Percentiles rank a stretch among this genome's conserved stretches.
These are phyloP conservation scores for Candida quercuum DNA, from an alignment of 805 yeast species.

Conservation along the genomic window DNA sequence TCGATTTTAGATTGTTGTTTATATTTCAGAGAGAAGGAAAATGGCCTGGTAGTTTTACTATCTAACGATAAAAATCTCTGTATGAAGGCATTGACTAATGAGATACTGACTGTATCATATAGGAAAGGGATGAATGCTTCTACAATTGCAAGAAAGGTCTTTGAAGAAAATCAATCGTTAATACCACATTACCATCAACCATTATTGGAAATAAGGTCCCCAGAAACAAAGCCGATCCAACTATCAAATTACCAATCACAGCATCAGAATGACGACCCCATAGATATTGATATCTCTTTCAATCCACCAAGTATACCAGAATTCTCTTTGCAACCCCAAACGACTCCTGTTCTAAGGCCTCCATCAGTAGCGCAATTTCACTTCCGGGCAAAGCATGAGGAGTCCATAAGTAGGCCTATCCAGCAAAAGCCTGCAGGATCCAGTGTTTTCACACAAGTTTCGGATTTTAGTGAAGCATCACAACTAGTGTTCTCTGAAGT, in stretches of 20 bases:
- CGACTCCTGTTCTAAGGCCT: background rate
- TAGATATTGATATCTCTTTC: background rate
- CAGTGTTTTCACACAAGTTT: background rate
- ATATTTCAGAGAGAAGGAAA: constrained; percentile 41
- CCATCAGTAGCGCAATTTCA: background rate
- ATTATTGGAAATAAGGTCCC: background rate
- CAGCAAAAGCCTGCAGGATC: too few species aligned
- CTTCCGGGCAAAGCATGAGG: too few species aligned
- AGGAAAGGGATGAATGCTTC: constrained; percentile 41
- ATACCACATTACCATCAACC: background rate
- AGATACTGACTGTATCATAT: constrained; percentile 52
- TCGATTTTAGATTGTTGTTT: constrained; percentile 82
- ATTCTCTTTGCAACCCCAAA: background rate
- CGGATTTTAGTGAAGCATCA: constrained; percentile 14
- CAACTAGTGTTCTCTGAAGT: constrained; percentile 36
- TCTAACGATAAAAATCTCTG: constrained; percentile 86
- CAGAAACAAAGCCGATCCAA: too few species aligned
- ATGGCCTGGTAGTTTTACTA: constrained; percentile 50
- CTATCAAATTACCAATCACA: background rate
- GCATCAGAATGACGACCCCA: background rate
- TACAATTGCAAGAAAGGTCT: constrained; percentile 36
- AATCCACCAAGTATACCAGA: background rate
- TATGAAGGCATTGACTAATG: constrained; percentile 66
- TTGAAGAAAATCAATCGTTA: constrained; percentile 27
- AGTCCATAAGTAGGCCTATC: too few species aligned